These are phyloP conservation scores for Colletotrichum sp. DNA, from an alignment of 2,329 filamentous ascomycete species.

Conservation along the genomic window DNA sequence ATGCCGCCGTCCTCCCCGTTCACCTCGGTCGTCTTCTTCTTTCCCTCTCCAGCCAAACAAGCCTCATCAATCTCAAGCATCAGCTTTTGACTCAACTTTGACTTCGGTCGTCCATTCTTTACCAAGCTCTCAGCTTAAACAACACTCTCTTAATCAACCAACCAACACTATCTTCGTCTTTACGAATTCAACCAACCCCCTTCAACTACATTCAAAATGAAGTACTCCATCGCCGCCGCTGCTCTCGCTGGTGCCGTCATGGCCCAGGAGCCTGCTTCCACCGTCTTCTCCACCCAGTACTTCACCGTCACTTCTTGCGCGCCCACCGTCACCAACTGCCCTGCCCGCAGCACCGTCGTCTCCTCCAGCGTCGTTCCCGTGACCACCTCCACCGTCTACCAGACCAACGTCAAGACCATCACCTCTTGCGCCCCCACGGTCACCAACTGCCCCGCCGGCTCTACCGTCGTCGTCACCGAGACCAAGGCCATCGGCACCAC, in stretches of 20 bases:
- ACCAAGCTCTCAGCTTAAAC: conserved; percentile 36
- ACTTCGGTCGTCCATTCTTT: conserved; percentile 67
- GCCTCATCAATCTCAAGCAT: conserved; percentile 40
- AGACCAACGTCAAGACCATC: conserved; percentile 64
- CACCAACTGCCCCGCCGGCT: conserved; percentile 63
- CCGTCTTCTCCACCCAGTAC: conserved; percentile 62
- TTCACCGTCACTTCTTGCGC: conserved; percentile 61
- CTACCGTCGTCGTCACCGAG: conserved; percentile 41
- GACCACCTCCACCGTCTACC: conserved; percentile 57
- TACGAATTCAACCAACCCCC: conserved; percentile 27
- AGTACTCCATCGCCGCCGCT: conserved; percentile 61
- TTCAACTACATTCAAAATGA: conserved; percentile 58
- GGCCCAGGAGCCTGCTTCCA: conserved; percentile 36
- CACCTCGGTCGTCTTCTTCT: conserved; percentile 27
- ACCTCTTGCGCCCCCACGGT: conserved; percentile 65
- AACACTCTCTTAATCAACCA: conserved; percentile 31
- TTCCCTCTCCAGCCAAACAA: conserved; percentile 47
- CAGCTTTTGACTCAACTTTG: conserved; percentile 48
- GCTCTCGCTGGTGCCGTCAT: conserved; percentile 49
- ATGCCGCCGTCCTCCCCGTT: conserved; percentile 39
- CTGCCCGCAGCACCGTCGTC: conserved; percentile 44
- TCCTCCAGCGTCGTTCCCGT: conserved; percentile 35
- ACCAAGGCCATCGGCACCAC: conserved; percentile 50
- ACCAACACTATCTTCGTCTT: conserved; percentile 29
- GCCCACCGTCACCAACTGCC: conserved; percentile 55